These are phyloP conservation scores for Saturnispora quitensis DNA, from an alignment of 805 yeast species.

Conservation along the genomic window DNA sequence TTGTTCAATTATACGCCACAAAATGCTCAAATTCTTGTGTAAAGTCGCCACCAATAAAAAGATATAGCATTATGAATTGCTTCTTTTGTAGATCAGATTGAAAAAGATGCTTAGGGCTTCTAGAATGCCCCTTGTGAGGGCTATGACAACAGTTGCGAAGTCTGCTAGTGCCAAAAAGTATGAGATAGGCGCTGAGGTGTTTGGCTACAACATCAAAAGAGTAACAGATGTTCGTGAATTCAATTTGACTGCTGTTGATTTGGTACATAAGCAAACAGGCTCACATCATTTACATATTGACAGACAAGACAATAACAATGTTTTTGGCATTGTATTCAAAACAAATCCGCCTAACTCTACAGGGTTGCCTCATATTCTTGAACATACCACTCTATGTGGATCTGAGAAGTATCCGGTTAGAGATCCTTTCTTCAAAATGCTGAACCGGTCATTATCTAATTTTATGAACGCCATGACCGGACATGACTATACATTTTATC, in stretches of 20 bases:
- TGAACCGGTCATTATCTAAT: constrained; percentile 85
- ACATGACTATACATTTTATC: constrained; percentile 90
- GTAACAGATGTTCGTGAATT: constrained; percentile 72
- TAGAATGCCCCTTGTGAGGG: not conserved
- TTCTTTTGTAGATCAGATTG: not conserved
- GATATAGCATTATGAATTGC: not conserved
- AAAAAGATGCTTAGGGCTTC: not conserved
- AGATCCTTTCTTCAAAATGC: constrained; percentile 97
- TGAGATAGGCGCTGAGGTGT: constrained; percentile 51
- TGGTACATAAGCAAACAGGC: constrained; percentile 61
- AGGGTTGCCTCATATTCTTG: constrained; percentile 93
- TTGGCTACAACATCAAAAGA: constrained; percentile 60
- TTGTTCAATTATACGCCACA: not conserved
- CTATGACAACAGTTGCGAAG: constrained; percentile 7
- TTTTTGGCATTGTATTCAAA: constrained; percentile 80
- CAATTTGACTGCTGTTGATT: constrained; percentile 66
- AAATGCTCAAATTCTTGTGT: not conserved
- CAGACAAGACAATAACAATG: constrained; percentile 75
- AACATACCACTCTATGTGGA: constrained; percentile 94
- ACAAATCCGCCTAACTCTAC: constrained; percentile 93
- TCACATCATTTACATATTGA: constrained; percentile 81
- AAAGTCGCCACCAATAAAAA: not conserved
- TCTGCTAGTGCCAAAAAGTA: constrained; percentile 31
- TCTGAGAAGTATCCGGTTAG: constrained; percentile 85
- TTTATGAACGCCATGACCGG: constrained; percentile 99